Base-by-base conservation (phyloP, 345 rosid species). In the Kernera saxatilis region DNA sequence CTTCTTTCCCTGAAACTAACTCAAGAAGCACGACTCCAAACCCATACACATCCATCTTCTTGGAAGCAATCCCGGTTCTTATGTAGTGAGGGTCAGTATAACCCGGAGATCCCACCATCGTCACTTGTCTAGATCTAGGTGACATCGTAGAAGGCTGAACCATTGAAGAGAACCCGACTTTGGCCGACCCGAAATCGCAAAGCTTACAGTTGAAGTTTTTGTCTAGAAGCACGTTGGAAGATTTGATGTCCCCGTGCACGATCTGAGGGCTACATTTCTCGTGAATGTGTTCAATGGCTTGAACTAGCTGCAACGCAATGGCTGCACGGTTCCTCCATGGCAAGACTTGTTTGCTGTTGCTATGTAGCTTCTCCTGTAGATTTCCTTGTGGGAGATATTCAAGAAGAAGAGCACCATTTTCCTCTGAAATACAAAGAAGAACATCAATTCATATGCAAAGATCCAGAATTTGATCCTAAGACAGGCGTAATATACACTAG, bases 141-240 rank as follows among this genome's bases (percentile, higher is more conserved):
- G 69, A 63, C 52, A 18, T 72, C 17, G 62, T 39, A 14, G 82
- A 71, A 32, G 85, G 84, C 62, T 69, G 71, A n/a, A 90, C 82
- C 39, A 79, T 72, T 0, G 96, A 84, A 1, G 95, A 90, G 51
- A 92, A 92, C 1, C 98, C 98, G 73, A 90, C 84, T 79, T 84
- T 92, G 3, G 98, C 92, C 12, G 82, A 90, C 22, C 96, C 98
- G 22, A 92, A 89, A 76, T 92, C 98, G 57, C 98, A 92, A 1
- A 92, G 93, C 82, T 90, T 90, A 81, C 88, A 80, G 29, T 85
- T 78, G 11, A 85, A 81, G 29, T 69, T 12, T 59, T 82, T 83
- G 70, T 90, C 98, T 13, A 92, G 75, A 11, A 92, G 79, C 9
- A 92, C 45, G 45, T 92, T 92, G 5, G 98, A 87, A 5, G 96